These are phyloP conservation scores for Lactarius tabidus DNA, from an alignment of 768 basidiomycete species.

Conservation along the genomic window DNA sequence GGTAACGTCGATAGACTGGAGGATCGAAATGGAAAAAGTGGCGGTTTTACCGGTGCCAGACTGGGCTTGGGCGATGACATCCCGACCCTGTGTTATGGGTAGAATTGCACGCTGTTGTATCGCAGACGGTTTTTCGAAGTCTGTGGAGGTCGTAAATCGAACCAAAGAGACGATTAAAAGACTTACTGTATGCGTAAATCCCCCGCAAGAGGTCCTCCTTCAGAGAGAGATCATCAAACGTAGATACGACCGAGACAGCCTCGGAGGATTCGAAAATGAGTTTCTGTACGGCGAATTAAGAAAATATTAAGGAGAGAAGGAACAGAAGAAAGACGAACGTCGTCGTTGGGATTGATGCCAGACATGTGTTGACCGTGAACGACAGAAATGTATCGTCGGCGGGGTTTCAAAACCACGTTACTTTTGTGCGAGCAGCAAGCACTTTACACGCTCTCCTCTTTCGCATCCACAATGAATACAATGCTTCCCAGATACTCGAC, in stretches of 20 bases:
- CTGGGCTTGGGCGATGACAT: slow-evolving; percentile 99
- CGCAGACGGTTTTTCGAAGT: slow-evolving; percentile 97
- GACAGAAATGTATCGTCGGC: slow-evolving; percentile 34
- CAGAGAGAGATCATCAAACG: slow-evolving; percentile 85
- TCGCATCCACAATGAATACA: no score
- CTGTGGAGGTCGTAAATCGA: slow-evolving; percentile 33
- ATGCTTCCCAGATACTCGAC: no score
- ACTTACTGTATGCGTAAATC: slow-evolving; percentile 94
- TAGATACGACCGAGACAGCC: slow-evolving; percentile 82
- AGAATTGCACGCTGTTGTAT: slow-evolving; percentile 98
- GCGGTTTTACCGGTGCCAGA: slow-evolving; percentile 99
- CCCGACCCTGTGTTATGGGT: slow-evolving; percentile 91
- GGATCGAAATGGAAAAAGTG: slow-evolving; percentile 95
- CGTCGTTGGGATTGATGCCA: slow-evolving; percentile 83
- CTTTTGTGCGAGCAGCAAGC: no score
- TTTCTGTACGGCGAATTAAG: slow-evolving; percentile 47
- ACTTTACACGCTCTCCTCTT: no score
- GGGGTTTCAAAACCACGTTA: no score
- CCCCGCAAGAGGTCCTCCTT: slow-evolving; percentile 96
- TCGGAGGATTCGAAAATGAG: slow-evolving; percentile 95
- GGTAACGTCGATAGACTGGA: slow-evolving; percentile 95
- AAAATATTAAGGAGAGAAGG: not conserved
- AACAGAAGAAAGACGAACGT: slow-evolving; percentile 44
- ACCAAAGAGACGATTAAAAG: slow-evolving; percentile 6
- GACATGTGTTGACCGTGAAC: slow-evolving; percentile 52